Evolutionary conservation across 2,329 filamentous ascomycete genomes (phyloP), one percentile per base, ranked within the genome.

Genomic region (Daldinia sp.): DNA sequence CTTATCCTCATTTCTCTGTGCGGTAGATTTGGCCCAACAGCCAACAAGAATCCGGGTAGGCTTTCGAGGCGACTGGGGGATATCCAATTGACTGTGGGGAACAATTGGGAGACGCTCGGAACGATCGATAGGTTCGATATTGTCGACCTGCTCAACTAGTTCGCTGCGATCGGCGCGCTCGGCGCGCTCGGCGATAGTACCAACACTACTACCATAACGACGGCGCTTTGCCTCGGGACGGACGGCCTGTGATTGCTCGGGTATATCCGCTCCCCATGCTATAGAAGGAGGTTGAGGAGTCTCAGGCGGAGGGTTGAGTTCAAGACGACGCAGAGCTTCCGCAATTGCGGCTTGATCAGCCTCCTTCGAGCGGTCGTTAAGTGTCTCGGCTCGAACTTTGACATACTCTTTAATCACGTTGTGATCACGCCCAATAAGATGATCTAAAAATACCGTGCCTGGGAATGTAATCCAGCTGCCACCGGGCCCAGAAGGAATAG

Each of bases 391-490:
- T 4, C 84, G 81, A 23, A 87, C 75, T 64, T 85, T 85, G 50
- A 88, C 85, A 59, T 86, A 89, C 69, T 89, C 86, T 69, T 89
- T 89, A 29, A 89, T 74, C 29, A 87, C 81, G 25, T 83, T 80
- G 48, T 87, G 82, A 52, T 85, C 82, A 3, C 87, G 75, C 2
- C 81, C 81, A 11, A 84, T 77, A 0, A 89, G 81, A 59, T 87
- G 85, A 6, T 81, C 73, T 2, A 84, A 82, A 68, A 89, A 88
- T 19, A 87, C 81, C 27, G 88, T 80, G 17, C 84, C 79, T 59
- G 87, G 83, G 67, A 88, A 88, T 0, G 85, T 88, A 21, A 88
- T 85, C 86, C 86, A 89, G 71, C 85, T 87, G 54, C 85, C 86
- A 19, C 86, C 86, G 1, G 85, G 84, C 0, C 85, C 86, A 2